Base-by-base conservation (phyloP, 805 yeast genomes). In the Tetrapisispora pingtungensis region DNA sequence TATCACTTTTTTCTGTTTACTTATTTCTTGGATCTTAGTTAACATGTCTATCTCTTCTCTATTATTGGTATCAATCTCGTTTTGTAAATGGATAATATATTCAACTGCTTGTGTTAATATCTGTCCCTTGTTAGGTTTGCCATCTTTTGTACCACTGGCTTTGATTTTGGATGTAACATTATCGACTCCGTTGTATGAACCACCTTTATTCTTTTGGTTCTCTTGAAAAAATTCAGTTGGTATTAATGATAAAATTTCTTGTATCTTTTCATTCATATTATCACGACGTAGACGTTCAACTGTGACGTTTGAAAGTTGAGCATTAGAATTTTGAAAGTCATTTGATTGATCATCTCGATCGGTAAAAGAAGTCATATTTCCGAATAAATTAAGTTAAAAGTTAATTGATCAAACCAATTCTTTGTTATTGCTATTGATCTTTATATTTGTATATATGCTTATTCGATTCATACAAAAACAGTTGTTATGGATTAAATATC, bases 51-150 rank as follows among this genome's bases (percentile, higher is more conserved):
- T 84, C 58, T 87, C 96, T 48, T 74, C 75, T 45, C 90, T 69
- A 62, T 87, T 87, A 53, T 78, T 83, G 45, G 77, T 78, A 58
- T 87, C 96, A 46, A 87, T 85, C 46, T 75, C 69, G 48, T 76
- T 78, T 58, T 85, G 94, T 31, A 85, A 62, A 48, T 65, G 66
- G 47, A 75, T 78, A 35, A 84, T 75, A 55, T 82, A 84, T 49
- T 81, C 88, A 2, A 84, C 88, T 0, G 86, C 75, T 55, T 81
- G 83, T 8, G 85, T 74, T 46, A 84, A 66, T 2, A 84, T 82
- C 58, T 83, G 90, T 1, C 94, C 94, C 63, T 84, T 84, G 56
- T 83, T 84, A 0, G 94, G 94, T 52, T 81, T 83, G 2, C 90
- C 93, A 54, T 83, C 90, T 50, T 80, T 82, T 0, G 90, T 83